A percentile compares a stretch with the other conserved stretches of the same genome.
These are phyloP conservation scores for Paramecium sonneborni DNA, from an alignment of 73 alveolate genomes.

Conservation along the genomic window DNA sequence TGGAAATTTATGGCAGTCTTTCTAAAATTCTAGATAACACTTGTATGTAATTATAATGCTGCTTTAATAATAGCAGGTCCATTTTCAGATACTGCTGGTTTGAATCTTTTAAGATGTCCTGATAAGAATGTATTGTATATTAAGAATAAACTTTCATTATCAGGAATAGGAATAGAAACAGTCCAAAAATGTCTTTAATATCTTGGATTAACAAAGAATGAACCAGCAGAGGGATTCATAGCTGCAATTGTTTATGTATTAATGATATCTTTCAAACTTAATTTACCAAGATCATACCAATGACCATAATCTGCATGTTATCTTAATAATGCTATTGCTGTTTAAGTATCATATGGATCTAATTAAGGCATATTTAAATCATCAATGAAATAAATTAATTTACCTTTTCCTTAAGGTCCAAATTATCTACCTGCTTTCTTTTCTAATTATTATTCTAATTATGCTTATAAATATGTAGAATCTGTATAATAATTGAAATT, in stretches of 20 bases:
- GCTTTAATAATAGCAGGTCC: conserved; percentile 98
- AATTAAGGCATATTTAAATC: conserved; percentile 99
- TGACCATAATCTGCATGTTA: conserved; percentile 99
- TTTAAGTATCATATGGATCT: conserved; percentile 99
- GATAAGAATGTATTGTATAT: conserved; percentile 98
- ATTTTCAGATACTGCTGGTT: conserved; percentile 93
- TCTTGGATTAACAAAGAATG: conserved; percentile 99
- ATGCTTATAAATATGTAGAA: conserved; percentile 79
- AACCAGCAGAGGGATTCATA: conserved; percentile 99
- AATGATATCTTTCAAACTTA: conserved; percentile 97
- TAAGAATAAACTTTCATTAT: conserved; percentile 93
- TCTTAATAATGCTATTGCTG: conserved; percentile 98
- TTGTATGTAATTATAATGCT: conserved; percentile 96
- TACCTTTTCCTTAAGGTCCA: conserved; percentile 99
- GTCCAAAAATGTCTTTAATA: conserved; percentile 99
- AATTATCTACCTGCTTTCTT: conserved; percentile 96
- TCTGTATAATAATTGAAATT: conserved; percentile 99
- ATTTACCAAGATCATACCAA: conserved; percentile 97
- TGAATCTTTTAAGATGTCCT: conserved; percentile 96
- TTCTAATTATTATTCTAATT: conserved; percentile 73
- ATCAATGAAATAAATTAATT: conserved; percentile 99
- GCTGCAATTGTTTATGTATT: conserved; percentile 98
- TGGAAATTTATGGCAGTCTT: conserved; percentile 99
- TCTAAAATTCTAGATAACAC: conserved; percentile 96
- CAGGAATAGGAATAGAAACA: conserved; percentile 97